Conservation (phyloP, 257 asterid species). For the Solanum chaucha region DNA sequence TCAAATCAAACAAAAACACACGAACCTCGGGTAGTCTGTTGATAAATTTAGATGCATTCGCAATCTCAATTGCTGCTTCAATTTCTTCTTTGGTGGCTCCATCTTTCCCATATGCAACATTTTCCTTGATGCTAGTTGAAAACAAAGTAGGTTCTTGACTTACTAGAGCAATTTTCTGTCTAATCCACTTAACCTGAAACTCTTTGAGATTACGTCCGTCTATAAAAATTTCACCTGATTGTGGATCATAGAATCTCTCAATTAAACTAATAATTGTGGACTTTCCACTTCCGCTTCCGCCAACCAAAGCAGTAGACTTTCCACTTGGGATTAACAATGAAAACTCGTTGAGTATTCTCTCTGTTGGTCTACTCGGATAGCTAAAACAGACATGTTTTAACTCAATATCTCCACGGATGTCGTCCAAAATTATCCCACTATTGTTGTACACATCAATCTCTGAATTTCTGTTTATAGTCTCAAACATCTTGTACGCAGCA, state of each 20-base stretch:
- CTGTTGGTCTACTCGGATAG: constrained; percentile 59
- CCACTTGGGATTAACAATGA: constrained; percentile 50
- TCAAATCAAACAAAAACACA: background rate
- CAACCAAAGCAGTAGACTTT: constrained; percentile 56
- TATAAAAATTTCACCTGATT: constrained; percentile 46
- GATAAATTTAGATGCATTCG: constrained; percentile 66
- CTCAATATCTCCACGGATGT: constrained; percentile 49
- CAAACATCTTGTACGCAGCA: constrained; percentile 69
- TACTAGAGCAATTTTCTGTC: constrained; percentile 63
- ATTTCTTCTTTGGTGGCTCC: constrained; percentile 57
- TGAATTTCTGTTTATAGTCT: constrained; percentile 46
- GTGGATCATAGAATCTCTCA: constrained; percentile 75
- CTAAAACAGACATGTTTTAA: constrained; percentile 40
- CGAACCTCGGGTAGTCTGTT: constrained; percentile 56
- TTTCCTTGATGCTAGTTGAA: constrained; percentile 57
- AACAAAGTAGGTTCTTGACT: constrained; percentile 82
- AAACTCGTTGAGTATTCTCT: constrained; percentile 51
- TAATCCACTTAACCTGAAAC: constrained; percentile 60
- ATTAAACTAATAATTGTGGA: constrained; percentile 63
- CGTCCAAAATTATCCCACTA: constrained; percentile 32
- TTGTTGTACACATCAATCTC: constrained; percentile 48
- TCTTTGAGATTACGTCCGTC: constrained; percentile 53
- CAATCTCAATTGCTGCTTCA: constrained; percentile 48
- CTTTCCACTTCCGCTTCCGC: constrained; percentile 80
- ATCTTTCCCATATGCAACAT: constrained; percentile 59